phyloP scores from a whole-genome alignment of 2,329 filamentous ascomycete species.

The Phialophora expanda region DNA sequence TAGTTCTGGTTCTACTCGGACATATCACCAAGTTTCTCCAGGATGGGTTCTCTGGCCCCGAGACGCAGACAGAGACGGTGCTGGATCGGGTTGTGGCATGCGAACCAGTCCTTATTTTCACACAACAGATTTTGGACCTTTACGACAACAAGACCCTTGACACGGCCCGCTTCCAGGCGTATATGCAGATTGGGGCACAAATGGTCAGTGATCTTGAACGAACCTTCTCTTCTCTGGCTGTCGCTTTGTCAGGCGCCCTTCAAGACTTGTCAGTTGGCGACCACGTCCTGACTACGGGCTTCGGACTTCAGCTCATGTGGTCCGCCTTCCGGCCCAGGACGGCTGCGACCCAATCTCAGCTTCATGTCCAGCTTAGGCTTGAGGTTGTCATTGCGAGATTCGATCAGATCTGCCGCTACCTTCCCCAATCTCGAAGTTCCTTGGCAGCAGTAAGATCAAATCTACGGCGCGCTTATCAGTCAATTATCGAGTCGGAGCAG shows the following conservation, averaged over 20 bases:
- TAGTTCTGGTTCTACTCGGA: no score
- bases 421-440: slow-evolving; percentile 45
- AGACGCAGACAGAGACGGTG: no score
- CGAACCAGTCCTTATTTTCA: slow-evolving; percentile 49
- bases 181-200: slow-evolving; percentile 52
- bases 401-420: slow-evolving; percentile 45
- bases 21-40: no score
- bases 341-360: slow-evolving; percentile 39
- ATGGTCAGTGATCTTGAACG: slow-evolving; percentile 44
- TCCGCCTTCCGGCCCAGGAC: slow-evolving; percentile 34
- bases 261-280: slow-evolving; percentile 44
- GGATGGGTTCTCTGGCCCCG: no score
- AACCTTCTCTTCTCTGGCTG: slow-evolving; percentile 8
- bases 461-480: slow-evolving; percentile 45
- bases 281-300: slow-evolving; percentile 64
- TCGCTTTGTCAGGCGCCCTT: slow-evolving; percentile 10
- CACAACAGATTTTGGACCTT: slow-evolving; percentile 56
- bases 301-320: slow-evolving; percentile 39
- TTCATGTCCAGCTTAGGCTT: slow-evolving; percentile 49
- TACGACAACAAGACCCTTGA: slow-evolving; percentile 53
- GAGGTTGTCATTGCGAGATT: slow-evolving; percentile 55
- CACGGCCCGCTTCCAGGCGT: slow-evolving; percentile 60
- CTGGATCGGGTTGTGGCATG: slow-evolving; percentile 15
- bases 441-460: slow-evolving; percentile 39
- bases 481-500: slow-evolving; percentile 22